Percentiles rank a stretch among this genome's conserved stretches.
Conservation (phyloP, 345 rosid genomes). For the Tarenaya hassleriana region DNA sequence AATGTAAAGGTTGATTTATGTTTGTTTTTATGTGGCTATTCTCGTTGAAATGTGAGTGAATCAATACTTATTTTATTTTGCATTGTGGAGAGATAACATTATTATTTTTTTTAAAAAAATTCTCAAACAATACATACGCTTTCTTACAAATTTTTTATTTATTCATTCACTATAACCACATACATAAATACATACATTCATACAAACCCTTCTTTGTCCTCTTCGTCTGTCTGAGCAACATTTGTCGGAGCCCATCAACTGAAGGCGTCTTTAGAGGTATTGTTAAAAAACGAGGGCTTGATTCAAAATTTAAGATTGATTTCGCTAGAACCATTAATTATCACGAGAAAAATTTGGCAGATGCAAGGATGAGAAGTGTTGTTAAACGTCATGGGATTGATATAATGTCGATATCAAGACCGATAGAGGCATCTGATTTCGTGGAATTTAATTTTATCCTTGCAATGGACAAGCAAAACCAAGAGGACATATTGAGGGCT, state of each 20-base stretch:
- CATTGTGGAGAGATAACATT: too few species aligned
- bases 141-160: too few species aligned
- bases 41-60: too few species aligned
- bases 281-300: constrained; percentile 65
- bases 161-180: too few species aligned
- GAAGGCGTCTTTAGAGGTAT: constrained; percentile 84
- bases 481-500: constrained; percentile 71
- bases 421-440: constrained; percentile 76
- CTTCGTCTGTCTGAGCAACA: constrained; percentile 87
- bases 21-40: too few species aligned
- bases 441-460: constrained; percentile 75
- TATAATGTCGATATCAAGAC: constrained; percentile 89
- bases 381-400: constrained; percentile 75
- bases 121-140: too few species aligned
- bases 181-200: too few species aligned
- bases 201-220: constrained; percentile 77
- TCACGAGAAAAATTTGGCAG: constrained; percentile 89
- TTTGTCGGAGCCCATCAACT: constrained; percentile 93
- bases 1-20: too few species aligned
- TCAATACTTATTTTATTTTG: too few species aligned
- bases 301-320: constrained; percentile 65
- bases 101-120: too few species aligned
- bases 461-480: constrained; percentile 86
- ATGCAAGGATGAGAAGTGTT: constrained; percentile 86
- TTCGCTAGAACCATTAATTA: constrained; percentile 85